A percentile compares a stretch with the other conserved stretches of the same genome.
These are phyloP conservation scores for Melaleuca alternifolia DNA, from an alignment of 345 rosid genomes.

Conservation along the genomic window DNA sequence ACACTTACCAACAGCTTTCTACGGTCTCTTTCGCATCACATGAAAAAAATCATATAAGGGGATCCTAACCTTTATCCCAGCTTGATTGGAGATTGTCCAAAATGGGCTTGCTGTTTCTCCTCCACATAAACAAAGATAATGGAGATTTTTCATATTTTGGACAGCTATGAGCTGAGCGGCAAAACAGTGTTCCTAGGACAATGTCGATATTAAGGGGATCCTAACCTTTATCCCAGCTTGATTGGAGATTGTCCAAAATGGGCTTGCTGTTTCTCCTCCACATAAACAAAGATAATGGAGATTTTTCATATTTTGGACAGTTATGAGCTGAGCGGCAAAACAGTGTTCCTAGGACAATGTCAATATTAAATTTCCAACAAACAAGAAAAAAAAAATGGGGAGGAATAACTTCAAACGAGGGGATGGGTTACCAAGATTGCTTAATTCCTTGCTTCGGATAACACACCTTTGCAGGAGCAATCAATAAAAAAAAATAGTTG, in stretches of 20 bases:
- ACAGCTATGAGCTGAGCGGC: not conserved
- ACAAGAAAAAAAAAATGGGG: not conserved
- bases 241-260: not conserved
- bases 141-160: not conserved
- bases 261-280: not conserved
- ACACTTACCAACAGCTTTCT: not conserved
- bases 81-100: not conserved
- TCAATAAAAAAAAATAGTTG: not conserved
- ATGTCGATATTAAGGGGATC: not conserved
- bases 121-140: not conserved
- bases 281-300: not conserved
- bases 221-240: not conserved
- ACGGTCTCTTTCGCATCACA: not conserved
- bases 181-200: not conserved
- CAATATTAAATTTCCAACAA: not conserved
- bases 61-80: not conserved
- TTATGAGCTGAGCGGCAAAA: not conserved
- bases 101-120: not conserved
- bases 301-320: not conserved
- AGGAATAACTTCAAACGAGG: not conserved
- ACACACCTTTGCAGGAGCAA: not conserved
- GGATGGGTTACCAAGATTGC: not conserved
- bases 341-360: not conserved
- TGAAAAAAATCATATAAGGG: not conserved
- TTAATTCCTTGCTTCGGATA: not conserved